Percentiles rank a stretch among this genome's conserved stretches.
phyloP scores from a whole-genome alignment of 2,329 filamentous ascomycete species.

The Ophiostoma triangulosporum region DNA sequence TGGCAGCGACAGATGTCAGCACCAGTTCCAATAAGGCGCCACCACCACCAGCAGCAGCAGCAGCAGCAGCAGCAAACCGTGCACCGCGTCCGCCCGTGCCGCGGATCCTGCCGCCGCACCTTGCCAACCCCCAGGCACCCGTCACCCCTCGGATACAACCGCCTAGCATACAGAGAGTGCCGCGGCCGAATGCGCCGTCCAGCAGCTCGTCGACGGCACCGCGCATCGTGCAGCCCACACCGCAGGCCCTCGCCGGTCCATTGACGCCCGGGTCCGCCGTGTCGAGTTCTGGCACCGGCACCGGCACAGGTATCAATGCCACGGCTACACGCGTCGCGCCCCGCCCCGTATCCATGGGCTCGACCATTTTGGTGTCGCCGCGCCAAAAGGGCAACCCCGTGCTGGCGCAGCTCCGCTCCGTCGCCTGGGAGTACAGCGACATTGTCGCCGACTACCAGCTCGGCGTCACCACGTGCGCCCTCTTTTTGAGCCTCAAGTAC shows the following conservation, averaged over 20 bases:
- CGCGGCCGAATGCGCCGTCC: constrained; percentile 20
- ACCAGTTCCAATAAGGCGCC: background rate
- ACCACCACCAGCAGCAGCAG: background rate
- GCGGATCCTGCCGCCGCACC: background rate
- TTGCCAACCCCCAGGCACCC: constrained; percentile 23
- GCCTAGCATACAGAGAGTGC: constrained; percentile 42
- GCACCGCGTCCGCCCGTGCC: constrained; percentile 14
- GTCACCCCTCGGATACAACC: constrained; percentile 31
- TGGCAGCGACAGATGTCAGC: constrained; percentile 34
- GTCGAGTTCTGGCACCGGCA: background rate
- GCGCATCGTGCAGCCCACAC: constrained; percentile 73
- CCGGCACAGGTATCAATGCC: background rate
- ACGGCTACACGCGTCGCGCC: background rate
- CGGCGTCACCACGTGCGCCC: constrained; percentile 72
- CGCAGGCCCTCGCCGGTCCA: constrained; percentile 61
- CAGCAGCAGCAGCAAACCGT: constrained; percentile 10
- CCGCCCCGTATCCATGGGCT: constrained; percentile 35
- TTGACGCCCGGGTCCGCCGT: background rate
- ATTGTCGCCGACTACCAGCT: constrained; percentile 91
- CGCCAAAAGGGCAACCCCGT: constrained; percentile 94
- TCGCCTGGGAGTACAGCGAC: constrained; percentile 94
- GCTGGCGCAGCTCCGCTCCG: constrained; percentile 63
- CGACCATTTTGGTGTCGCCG: constrained; percentile 77
- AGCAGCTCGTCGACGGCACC: constrained; percentile 9
- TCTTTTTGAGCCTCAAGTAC: constrained; percentile 90